Conservation (phyloP, 2,329 filamentous ascomycete genomes). For the Sporothrix mexicana region DNA sequence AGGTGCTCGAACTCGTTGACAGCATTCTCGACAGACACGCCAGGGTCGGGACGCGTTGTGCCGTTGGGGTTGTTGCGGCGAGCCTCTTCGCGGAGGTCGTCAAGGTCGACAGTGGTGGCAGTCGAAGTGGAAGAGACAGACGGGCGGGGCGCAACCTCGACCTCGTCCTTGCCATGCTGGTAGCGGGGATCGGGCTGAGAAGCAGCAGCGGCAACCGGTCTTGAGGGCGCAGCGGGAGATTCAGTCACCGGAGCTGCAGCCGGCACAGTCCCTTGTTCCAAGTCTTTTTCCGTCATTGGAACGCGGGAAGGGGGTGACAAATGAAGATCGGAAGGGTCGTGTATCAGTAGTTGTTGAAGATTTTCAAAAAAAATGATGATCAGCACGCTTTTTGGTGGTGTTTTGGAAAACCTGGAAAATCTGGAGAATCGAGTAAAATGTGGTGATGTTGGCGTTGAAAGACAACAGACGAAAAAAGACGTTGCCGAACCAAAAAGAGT, state of each 20-base stretch:
- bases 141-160: constrained; percentile 35
- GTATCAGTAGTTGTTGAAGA: background rate
- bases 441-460: constrained; percentile 21
- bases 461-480: background rate
- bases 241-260: background rate
- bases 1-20: constrained; percentile 74
- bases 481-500: background rate
- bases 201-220: background rate
- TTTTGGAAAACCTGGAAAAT: too few species aligned
- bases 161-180: constrained; percentile 35
- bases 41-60: constrained; percentile 49
- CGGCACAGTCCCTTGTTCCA: constrained; percentile 36
- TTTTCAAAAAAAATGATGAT: background rate
- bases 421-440: background rate
- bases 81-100: constrained; percentile 50
- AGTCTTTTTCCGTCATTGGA: constrained; percentile 38
- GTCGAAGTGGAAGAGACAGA: constrained; percentile 38
- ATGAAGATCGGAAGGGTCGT: background rate
- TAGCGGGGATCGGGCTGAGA: constrained; percentile 28
- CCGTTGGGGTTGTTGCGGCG: constrained; percentile 57
- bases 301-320: background rate
- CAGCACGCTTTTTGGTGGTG: too few species aligned
- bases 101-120: constrained; percentile 43
- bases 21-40: constrained; percentile 70
- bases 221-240: constrained; percentile 12